Percentiles rank a stretch among this genome's conserved stretches.
phyloP scores from a whole-genome alignment of 306 rosid genomes.

The Lathyrus sativus region DNA sequence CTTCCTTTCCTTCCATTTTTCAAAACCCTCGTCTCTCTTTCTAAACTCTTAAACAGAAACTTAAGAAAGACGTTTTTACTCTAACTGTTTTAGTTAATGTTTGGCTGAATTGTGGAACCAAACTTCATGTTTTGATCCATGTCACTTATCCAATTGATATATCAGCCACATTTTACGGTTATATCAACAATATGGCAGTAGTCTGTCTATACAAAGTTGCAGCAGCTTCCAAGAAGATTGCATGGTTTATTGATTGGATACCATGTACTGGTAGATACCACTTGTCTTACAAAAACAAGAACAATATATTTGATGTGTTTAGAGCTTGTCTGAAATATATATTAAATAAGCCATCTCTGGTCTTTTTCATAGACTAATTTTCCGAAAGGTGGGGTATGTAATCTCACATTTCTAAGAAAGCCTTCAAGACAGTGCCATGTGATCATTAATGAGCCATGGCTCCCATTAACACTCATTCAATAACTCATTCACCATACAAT shows the following conservation, averaged over 20 bases:
- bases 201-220: background rate
- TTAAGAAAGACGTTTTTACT: too few species aligned
- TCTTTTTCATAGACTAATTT: background rate
- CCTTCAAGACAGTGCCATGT: constrained; percentile 28
- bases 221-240: constrained; percentile 3
- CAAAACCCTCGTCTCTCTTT: too few species aligned
- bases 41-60: too few species aligned
- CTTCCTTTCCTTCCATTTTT: too few species aligned
- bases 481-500: constrained; percentile 17
- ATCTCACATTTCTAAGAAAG: background rate
- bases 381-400: background rate
- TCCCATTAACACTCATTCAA: background rate
- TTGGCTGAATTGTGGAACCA: constrained; percentile 1
- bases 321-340: constrained; percentile 15
- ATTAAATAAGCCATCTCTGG: background rate
- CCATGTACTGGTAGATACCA: background rate
- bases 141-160: background rate
- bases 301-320: constrained; percentile 19
- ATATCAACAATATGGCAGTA: background rate
- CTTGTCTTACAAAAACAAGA: too few species aligned
- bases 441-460: constrained; percentile 29
- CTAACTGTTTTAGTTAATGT: background rate
- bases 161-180: background rate
- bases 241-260: background rate
- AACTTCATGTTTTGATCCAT: background rate